Conservation (phyloP, 2,329 filamentous ascomycete species). For the Botrytis hyacinthi region DNA sequence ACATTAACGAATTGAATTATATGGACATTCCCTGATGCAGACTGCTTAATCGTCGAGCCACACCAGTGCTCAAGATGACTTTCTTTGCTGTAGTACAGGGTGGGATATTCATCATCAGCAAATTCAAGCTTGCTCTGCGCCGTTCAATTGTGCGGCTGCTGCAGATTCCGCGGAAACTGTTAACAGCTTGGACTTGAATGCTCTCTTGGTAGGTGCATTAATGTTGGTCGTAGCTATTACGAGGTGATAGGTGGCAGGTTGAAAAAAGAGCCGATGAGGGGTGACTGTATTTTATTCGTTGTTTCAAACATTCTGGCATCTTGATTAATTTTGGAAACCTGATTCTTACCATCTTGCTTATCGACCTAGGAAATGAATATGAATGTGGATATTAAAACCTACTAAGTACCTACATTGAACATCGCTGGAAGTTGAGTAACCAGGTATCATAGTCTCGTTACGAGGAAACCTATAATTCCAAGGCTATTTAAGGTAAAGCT, state of each 20-base stretch:
- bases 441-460: not conserved
- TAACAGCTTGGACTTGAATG: not conserved
- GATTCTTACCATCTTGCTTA: not conserved
- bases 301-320: not conserved
- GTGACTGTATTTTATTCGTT: not conserved
- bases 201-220: not conserved
- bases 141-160: not conserved
- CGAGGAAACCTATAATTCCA: not conserved
- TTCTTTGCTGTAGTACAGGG: not conserved
- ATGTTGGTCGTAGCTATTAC: not conserved
- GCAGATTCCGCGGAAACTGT: not conserved
- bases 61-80: not conserved
- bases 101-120: not conserved
- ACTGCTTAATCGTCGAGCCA: accelerated
- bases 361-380: not conserved
- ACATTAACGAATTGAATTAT: no score
- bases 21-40: not conserved
- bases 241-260: not conserved
- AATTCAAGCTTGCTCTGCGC: not conserved
- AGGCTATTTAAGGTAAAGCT: not conserved
- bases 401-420: not conserved
- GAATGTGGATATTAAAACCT: not conserved
- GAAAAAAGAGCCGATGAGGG: not conserved
- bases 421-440: not conserved
- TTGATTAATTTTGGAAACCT: not conserved